phyloP scores from a whole-genome alignment of 768 basidiomycete genomes.

The Psilocybe tampanensis region DNA sequence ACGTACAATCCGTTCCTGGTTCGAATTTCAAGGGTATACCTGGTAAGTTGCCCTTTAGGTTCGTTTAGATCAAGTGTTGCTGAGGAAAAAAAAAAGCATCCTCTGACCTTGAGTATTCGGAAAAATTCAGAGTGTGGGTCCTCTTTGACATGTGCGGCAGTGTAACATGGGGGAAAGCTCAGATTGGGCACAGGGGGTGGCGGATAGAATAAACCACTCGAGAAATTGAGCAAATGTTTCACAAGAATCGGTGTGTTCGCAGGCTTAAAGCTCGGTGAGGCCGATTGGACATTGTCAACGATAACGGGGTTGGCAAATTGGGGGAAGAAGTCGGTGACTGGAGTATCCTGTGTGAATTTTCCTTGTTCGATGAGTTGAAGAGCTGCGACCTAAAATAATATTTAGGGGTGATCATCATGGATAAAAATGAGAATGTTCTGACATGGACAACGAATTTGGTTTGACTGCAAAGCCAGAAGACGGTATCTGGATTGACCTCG shows the following conservation, averaged over 20 bases:
- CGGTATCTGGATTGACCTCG: slow-evolving; percentile 23
- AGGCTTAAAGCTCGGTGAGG: slow-evolving; percentile 17
- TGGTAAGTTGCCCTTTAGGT: slow-evolving; percentile 24
- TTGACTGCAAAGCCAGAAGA: slow-evolving; percentile 42
- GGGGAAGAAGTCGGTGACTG: slow-evolving; percentile 27
- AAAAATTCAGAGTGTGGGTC: slow-evolving; percentile 23
- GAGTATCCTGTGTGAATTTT: slow-evolving; percentile 24
- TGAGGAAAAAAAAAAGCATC: not conserved
- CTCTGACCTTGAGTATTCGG: slow-evolving; percentile 18
- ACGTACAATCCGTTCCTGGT: slow-evolving; percentile 32
- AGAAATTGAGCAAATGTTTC: slow-evolving; percentile 32
- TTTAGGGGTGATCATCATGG: not conserved
- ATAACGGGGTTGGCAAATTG: slow-evolving; percentile 27
- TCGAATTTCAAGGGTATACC: slow-evolving; percentile 30
- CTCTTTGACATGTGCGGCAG: slow-evolving; percentile 16
- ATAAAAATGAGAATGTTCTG: not conserved
- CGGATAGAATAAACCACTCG: slow-evolving; percentile 32
- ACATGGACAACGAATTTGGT: slow-evolving; percentile 37
- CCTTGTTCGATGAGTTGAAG: slow-evolving; percentile 34
- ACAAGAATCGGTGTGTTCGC: slow-evolving; percentile 25
- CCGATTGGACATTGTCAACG: slow-evolving; percentile 16
- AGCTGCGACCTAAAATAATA: slow-evolving; percentile 26
- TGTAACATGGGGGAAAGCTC: slow-evolving; percentile 18
- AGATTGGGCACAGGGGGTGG: slow-evolving; percentile 2
- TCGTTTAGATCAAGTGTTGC: not conserved